Evolutionary conservation across 2,329 filamentous ascomycete species (phyloP).

Genomic region (Helicocarpus griseus): DNA sequence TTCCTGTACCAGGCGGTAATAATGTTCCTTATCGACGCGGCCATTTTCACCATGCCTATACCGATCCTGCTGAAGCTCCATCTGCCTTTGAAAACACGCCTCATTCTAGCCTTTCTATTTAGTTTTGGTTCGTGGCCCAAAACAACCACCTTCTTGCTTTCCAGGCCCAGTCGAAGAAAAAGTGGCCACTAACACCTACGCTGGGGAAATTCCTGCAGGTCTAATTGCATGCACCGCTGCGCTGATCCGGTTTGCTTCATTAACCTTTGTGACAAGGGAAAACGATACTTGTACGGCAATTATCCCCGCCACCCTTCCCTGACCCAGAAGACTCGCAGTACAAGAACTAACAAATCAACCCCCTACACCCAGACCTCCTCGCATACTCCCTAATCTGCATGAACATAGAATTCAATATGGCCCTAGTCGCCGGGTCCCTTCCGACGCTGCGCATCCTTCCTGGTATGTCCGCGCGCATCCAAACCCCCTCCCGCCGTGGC

Average conservation of each 20-base stretch:
- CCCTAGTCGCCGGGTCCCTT: background rate
- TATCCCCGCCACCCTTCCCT: too few relatives aligned
- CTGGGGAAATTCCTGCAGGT: background rate
- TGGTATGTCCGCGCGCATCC: background rate
- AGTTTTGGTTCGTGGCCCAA: slow-evolving; percentile 3
- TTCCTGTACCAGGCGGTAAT: slow-evolving; percentile 12
- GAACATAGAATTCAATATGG: background rate
- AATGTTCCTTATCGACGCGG: slow-evolving; percentile 13
- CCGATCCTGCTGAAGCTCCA: slow-evolving; percentile 14
- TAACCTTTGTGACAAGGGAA: background rate
- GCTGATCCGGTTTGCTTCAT: background rate
- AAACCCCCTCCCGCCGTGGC: too few relatives aligned
- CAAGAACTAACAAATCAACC: too few relatives aligned
- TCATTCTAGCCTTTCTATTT: slow-evolving; percentile 6
- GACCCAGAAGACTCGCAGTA: too few relatives aligned
- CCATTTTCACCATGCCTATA: slow-evolving; percentile 14
- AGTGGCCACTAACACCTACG: too few relatives aligned
- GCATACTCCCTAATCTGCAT: background rate
- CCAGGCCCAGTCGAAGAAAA: too few relatives aligned
- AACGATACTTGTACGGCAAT: background rate
- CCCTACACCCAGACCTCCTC: background rate
- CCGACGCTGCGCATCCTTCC: background rate
- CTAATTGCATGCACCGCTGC: background rate
- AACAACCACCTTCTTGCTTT: background rate
- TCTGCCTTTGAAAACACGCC: slow-evolving; percentile 10